Base-by-base conservation (phyloP, 2,329 filamentous ascomycete genomes). In the Beauveria pseudobassiana region DNA sequence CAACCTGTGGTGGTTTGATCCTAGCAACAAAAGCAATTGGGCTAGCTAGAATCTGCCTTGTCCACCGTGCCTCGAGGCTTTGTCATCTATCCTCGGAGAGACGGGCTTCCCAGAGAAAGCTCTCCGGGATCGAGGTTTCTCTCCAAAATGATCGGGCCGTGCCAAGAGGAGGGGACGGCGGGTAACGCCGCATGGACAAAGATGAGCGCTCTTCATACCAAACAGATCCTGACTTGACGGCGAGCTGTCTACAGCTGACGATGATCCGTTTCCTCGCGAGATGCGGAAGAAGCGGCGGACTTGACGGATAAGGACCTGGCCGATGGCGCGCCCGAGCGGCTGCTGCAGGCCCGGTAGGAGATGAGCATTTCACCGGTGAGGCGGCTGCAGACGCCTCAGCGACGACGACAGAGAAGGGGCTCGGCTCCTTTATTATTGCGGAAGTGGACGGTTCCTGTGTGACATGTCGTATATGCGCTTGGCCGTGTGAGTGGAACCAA, bases 11-110 rank as follows among this genome's bases (percentile, higher is more conserved):
- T 61, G 64, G 9, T 70, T 69, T 3, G 72, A 74, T 28, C 73
- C 73, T 1, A 74, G 74, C 34, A 68, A 73, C 48, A 60, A 68
- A 8, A 63, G 63, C 4, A 74, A 74, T 56, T 49, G 57, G 0
- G 63, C 12, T 1, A 67, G 62, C 55, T 70, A 68, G 66, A 56
- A 62, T 24, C 66, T 71, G 1, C 71, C 71, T 3, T 72, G 71
- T 70, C 69, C 69, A 4, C 67, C 71, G 0, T 70, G 64, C 24
- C 61, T 64, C n/a, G n/a, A n/a, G n/a, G n/a, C n/a, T n/a, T n/a
- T n/a, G n/a, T n/a, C n/a, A n/a, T n/a, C n/a, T n/a, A n/a, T n/a
- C n/a, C n/a, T n/a, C n/a, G n/a, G n/a, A n/a, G n/a, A n/a, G n/a
- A n/a, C n/a, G n/a, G n/a, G n/a, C n/a, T n/a, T n/a, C n/a, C n/a